Evolutionary conservation across 768 basidiomycete species (phyloP).

Genomic region (Lepiota brunneoincarnata): DNA sequence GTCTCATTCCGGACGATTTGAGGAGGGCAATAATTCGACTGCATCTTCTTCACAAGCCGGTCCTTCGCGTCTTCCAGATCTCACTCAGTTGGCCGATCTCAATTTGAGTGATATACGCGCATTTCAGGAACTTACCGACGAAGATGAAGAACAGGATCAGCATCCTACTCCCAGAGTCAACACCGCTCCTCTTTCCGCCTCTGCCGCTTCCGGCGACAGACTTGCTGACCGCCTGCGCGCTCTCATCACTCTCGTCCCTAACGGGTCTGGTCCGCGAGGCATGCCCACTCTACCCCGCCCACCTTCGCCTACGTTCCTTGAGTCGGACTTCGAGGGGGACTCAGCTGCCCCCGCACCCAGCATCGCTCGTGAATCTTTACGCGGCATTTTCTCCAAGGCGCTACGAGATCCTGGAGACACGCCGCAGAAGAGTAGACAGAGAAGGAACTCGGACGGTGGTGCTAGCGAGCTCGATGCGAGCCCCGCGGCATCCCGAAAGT

Average conservation of each 20-base stretch:
- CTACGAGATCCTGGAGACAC: slow-evolving; percentile 63
- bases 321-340: slow-evolving; percentile 58
- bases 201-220: slow-evolving; percentile 37
- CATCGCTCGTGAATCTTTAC: slow-evolving; percentile 55
- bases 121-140: slow-evolving; percentile 19
- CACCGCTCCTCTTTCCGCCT: slow-evolving; percentile 15
- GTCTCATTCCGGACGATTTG: slow-evolving; percentile 20
- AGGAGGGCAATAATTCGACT: slow-evolving; percentile 23
- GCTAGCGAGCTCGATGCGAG: slow-evolving; percentile 57
- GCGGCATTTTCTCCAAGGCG: slow-evolving; percentile 64
- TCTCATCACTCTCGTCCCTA: slow-evolving; percentile 50
- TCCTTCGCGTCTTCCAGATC: slow-evolving; percentile 34
- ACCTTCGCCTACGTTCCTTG: slow-evolving; percentile 33
- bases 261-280: slow-evolving; percentile 13
- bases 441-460: slow-evolving; percentile 56
- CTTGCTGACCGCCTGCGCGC: slow-evolving; percentile 60
- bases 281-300: slow-evolving; percentile 21
- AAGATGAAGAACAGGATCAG: slow-evolving; percentile 26
- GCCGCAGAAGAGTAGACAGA: slow-evolving; percentile 46
- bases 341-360: slow-evolving; percentile 38
- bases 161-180: slow-evolving; percentile 24
- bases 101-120: slow-evolving; percentile 22
- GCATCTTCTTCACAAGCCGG: slow-evolving; percentile 28
- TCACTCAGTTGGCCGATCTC: slow-evolving; percentile 27
- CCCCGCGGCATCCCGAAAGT: slow-evolving; percentile 41